A percentile compares a stretch with the other conserved stretches of the same genome.
These are phyloP conservation scores for Plasmodium gaboni DNA, from an alignment of 169 alveolate species.

Conservation along the genomic window DNA sequence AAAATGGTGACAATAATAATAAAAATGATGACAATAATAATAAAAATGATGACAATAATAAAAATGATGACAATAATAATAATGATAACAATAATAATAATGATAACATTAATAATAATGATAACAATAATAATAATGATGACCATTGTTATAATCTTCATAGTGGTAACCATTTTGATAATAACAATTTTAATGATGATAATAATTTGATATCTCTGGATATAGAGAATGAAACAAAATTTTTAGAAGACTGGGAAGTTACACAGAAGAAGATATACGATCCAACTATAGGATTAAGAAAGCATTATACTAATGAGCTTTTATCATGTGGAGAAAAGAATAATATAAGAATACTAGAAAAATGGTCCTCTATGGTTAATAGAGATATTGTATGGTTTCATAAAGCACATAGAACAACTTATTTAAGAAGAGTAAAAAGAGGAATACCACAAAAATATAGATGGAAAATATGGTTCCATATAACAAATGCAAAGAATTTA, in stretches of 20 bases:
- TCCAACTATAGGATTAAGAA: conserved; percentile 65
- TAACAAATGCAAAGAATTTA: conserved; percentile 37
- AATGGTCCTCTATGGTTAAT: conserved; percentile 80
- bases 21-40: not conserved
- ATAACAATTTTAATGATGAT: no score
- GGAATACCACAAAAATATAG: conserved; percentile 84
- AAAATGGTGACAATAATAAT: not conserved
- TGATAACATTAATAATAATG: not conserved
- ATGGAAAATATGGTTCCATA: conserved; percentile 81
- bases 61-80: not conserved
- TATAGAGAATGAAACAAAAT: conserved; percentile 33
- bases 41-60: not conserved
- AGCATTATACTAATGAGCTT: conserved; percentile 63
- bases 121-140: not conserved
- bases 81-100: not conserved
- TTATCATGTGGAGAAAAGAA: conserved; percentile 75
- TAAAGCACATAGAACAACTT: conserved; percentile 78
- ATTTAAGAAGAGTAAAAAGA: conserved; percentile 78
- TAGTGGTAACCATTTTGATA: not conserved
- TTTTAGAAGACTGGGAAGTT: conserved; percentile 61
- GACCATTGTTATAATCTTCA: not conserved
- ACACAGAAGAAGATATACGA: conserved; percentile 39
- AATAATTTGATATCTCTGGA: not conserved
- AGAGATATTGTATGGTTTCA: conserved; percentile 79
- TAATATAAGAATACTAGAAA: conserved; percentile 52